These are phyloP conservation scores for Gnaphalium uliginosum DNA, from an alignment of 129 eudicot species.

Conservation along the genomic window DNA sequence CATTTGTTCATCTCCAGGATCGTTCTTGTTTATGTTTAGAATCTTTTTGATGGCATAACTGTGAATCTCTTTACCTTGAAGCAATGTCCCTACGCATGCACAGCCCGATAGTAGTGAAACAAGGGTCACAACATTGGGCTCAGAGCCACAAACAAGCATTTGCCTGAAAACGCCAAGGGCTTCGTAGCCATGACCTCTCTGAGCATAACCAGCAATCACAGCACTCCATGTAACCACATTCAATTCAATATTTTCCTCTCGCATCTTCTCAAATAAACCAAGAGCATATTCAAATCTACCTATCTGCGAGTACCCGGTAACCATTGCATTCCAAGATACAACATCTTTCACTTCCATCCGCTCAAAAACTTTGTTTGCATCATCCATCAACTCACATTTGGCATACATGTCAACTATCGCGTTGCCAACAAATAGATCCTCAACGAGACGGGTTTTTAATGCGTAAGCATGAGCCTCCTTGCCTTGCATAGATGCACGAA, in stretches of 20 bases:
- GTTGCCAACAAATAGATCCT: conserved; percentile 77
- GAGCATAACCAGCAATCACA: conserved; percentile 80
- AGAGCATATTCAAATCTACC: conserved; percentile 73
- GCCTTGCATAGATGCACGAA: conserved; percentile 42
- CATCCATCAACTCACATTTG: conserved; percentile 69
- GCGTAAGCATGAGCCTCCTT: conserved; percentile 66
- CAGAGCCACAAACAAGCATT: conserved; percentile 51
- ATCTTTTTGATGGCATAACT: conserved; percentile 51
- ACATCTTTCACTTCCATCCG: conserved; percentile 67
- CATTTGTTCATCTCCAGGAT: conserved; percentile 66
- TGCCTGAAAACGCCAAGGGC: conserved; percentile 69
- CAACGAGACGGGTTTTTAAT: conserved; percentile 36
- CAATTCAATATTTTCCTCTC: conserved; percentile 48
- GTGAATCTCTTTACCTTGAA: conserved; percentile 75
- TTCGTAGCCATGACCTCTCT: conserved; percentile 63
- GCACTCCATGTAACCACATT: conserved; percentile 88
- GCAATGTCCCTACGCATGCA: conserved; percentile 58
- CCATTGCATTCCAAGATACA: conserved; percentile 82
- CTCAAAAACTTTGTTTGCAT: conserved; percentile 51
- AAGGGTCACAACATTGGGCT: conserved; percentile 78
- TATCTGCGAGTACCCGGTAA: conserved; percentile 67
- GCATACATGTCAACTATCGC: conserved; percentile 82
- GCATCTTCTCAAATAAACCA: conserved; percentile 63
- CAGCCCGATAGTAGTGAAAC: conserved; percentile 70
- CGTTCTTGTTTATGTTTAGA: conserved; percentile 40